Evolutionary conservation across 306 rosid species (phyloP).

Genomic region (Medicago truncatula): MtrunA17r5.0-ANR NC_053042.1:30965001-30965500

Average conservation of each 20-base stretch:
- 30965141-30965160: conserved; percentile 8
- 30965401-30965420: too few species aligned
- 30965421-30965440: too few species aligned
- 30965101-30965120: neutral
- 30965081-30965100: neutral
- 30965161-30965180: neutral
- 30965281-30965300: neutral
- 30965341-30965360: neutral
- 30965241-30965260: neutral
- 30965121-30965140: neutral
- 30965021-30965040: neutral
- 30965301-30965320: neutral
- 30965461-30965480: too few species aligned
- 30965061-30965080: neutral
- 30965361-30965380: too few species aligned
- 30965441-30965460: too few species aligned
- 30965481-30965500: too few species aligned
- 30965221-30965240: conserved; percentile 16
- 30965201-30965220: neutral
- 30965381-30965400: too few species aligned
- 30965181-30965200: neutral
- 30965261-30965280: neutral
- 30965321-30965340: neutral
- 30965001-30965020: neutral
- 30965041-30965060: neutral